phyloP scores from a whole-genome alignment of 2,329 filamentous ascomycete genomes.

The Nectriaceae sp. region DNA sequence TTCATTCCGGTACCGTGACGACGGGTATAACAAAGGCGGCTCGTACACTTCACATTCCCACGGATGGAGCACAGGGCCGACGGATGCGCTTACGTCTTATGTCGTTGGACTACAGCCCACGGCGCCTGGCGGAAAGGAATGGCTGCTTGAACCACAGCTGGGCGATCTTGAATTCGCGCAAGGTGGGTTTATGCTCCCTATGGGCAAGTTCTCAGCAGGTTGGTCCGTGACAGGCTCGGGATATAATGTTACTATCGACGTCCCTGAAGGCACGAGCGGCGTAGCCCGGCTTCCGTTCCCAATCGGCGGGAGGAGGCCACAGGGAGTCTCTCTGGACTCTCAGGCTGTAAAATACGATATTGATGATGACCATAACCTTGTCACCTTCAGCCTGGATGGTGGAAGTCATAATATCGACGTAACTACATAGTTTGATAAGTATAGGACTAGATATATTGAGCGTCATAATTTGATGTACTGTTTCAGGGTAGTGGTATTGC shows the following conservation, averaged over 20 bases:
- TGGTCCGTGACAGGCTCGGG: neutral
- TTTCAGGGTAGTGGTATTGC: too few relatives aligned
- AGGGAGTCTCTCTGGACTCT: neutral
- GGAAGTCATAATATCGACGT: neutral
- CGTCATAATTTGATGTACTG: conserved; percentile 9
- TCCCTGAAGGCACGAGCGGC: neutral
- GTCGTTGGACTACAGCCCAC: conserved; percentile 41
- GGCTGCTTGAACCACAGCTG: neutral
- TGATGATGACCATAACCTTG: neutral
- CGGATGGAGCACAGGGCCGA: conserved; percentile 52
- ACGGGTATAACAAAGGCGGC: conserved; percentile 52
- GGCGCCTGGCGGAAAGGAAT: neutral
- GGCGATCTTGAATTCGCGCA: neutral
- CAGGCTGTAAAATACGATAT: neutral
- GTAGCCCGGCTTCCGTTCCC: neutral
- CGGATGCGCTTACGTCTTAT: conserved; percentile 45
- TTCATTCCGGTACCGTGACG: conserved; percentile 56
- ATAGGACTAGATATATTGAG: neutral
- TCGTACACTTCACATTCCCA: conserved; percentile 51
- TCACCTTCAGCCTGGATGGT: neutral
- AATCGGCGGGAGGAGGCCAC: neutral
- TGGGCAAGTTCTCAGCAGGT: neutral
- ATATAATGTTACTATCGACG: neutral
- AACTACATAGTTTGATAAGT: neutral
- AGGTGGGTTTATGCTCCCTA: neutral